phyloP scores from a whole-genome alignment of 1,139 yeast genomes.

The Pichia sp. region DNA sequence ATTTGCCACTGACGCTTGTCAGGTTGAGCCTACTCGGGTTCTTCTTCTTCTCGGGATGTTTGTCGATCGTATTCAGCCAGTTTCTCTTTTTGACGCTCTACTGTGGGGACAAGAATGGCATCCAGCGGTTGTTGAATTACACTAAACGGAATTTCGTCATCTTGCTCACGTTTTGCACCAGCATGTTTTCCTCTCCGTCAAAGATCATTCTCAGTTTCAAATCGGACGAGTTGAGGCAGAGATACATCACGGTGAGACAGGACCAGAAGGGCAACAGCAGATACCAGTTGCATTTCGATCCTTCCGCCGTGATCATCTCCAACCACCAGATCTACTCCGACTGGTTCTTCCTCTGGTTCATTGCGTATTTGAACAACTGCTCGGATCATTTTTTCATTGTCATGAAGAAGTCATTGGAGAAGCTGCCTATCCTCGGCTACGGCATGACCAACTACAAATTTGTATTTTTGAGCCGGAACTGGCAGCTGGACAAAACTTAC shows the following conservation, averaged over 20 bases:
- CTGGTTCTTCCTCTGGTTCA: slow-evolving; percentile 92
- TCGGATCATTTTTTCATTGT: slow-evolving; percentile 67
- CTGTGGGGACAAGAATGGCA: slow-evolving; percentile 29
- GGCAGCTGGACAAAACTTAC: slow-evolving; percentile 68
- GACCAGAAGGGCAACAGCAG: slow-evolving; percentile 7
- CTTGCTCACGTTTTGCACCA: slow-evolving; percentile 43
- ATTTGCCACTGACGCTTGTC: slow-evolving; percentile 13
- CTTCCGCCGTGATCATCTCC: slow-evolving; percentile 61
- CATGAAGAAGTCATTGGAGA: slow-evolving; percentile 70
- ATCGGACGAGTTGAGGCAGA: slow-evolving; percentile 32
- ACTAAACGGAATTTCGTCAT: slow-evolving; percentile 51
- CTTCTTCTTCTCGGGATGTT: slow-evolving; percentile 43
- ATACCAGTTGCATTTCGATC: slow-evolving; percentile 33
- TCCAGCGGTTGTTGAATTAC: slow-evolving; percentile 37
- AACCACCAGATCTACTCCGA: slow-evolving; percentile 95
- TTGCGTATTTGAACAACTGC: slow-evolving; percentile 62
- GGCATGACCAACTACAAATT: slow-evolving; percentile 83
- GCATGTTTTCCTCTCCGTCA: slow-evolving; percentile 39
- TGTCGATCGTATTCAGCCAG: slow-evolving; percentile 42
- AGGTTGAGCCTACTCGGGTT: slow-evolving; percentile 36
- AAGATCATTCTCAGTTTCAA: slow-evolving; percentile 38
- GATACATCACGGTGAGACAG: slow-evolving; percentile 26
- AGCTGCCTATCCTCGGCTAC: slow-evolving; percentile 74
- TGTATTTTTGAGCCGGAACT: slow-evolving; percentile 75
- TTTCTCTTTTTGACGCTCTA: slow-evolving; percentile 34